A percentile compares a stretch with the other conserved stretches of the same genome.
Evolutionary conservation across 2,329 filamentous ascomycete species (phyloP).

Genomic region (Hansfordia pulvinata): DNA sequence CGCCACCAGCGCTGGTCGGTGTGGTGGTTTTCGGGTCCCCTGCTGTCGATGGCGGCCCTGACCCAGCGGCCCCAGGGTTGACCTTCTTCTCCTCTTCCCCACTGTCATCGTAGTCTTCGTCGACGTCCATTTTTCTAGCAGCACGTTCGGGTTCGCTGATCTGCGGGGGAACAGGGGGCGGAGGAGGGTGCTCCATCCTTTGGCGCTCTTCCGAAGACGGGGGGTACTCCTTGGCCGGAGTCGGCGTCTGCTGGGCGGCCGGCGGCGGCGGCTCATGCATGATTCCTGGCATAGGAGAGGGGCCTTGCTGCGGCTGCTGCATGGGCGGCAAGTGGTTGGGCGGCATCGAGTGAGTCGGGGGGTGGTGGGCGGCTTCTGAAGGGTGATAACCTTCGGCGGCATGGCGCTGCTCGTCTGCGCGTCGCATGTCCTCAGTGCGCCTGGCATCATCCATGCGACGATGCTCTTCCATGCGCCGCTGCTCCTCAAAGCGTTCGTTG

Average conservation of each 20-base stretch:
- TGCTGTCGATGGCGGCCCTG: slow-evolving; percentile 26
- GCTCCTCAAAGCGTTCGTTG: slow-evolving; percentile 49
- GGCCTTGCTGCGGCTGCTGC: slow-evolving; percentile 30
- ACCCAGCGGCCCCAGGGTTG: slow-evolving; percentile 24
- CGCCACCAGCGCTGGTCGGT: slow-evolving; percentile 27
- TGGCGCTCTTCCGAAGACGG: slow-evolving; percentile 45
- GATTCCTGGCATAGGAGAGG: slow-evolving; percentile 38
- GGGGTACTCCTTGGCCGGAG: slow-evolving; percentile 34
- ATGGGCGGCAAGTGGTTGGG: slow-evolving; percentile 46
- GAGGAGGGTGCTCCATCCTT: slow-evolving; percentile 29
- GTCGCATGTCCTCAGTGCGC: slow-evolving; percentile 38
- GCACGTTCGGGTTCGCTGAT: slow-evolving; percentile 67
- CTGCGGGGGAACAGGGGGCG: slow-evolving; percentile 30
- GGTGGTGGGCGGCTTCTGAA: slow-evolving; percentile 83
- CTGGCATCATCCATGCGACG: slow-evolving; percentile 42
- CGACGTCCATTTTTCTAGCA: slow-evolving; percentile 88
- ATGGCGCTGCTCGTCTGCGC: slow-evolving; percentile 50
- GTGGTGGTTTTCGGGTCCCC: slow-evolving; percentile 39
- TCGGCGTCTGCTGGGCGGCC: slow-evolving; percentile 22
- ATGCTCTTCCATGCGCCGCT: slow-evolving; percentile 44
- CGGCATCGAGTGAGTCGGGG: slow-evolving; percentile 45
- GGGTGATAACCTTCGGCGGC: slow-evolving; percentile 75
- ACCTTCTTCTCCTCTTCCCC: slow-evolving; percentile 70
- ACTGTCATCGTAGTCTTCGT: slow-evolving; percentile 95
- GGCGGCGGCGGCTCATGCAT: slow-evolving; percentile 34